These are phyloP conservation scores for Nakazawaea sp. DNA, from an alignment of 805 yeast genomes.

Conservation along the genomic window DNA sequence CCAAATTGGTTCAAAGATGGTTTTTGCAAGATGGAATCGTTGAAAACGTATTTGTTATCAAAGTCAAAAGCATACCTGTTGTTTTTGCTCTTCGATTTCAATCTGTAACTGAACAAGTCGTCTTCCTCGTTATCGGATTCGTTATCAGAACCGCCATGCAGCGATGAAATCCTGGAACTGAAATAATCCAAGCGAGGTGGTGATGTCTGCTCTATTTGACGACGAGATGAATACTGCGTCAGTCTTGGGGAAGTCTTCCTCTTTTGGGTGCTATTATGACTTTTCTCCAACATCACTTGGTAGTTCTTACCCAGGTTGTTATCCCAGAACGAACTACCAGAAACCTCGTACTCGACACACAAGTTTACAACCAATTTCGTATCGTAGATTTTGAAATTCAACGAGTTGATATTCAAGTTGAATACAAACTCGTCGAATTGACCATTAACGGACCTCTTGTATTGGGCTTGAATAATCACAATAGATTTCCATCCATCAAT, in stretches of 20 bases:
- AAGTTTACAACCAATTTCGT: conserved; percentile 27
- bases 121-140: conserved; percentile 6
- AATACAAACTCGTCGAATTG: conserved; percentile 41
- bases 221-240: neutral
- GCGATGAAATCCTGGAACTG: neutral
- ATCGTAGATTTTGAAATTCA: conserved; percentile 20
- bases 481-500: conserved; percentile 42
- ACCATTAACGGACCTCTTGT: conserved; percentile 17
- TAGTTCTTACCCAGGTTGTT: conserved; percentile 30
- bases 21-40: conserved; percentile 12
- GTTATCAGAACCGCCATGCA: conserved; percentile 7
- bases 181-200: no score
- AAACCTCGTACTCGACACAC: conserved; percentile 31
- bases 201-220: neutral
- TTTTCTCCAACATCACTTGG: conserved; percentile 26
- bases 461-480: conserved; percentile 31
- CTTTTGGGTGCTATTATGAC: neutral
- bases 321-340: conserved; percentile 30
- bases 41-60: conserved; percentile 10
- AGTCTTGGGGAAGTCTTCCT: neutral
- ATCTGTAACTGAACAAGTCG: conserved; percentile 7
- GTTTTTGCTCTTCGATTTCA: conserved; percentile 1
- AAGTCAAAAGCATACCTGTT: conserved; percentile 13
- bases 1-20: conserved; percentile 1
- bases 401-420: conserved; percentile 33